Evolutionary conservation across 2,329 filamentous ascomycete species (phyloP).

Genomic region (Hypocrella siamensis): DNA sequence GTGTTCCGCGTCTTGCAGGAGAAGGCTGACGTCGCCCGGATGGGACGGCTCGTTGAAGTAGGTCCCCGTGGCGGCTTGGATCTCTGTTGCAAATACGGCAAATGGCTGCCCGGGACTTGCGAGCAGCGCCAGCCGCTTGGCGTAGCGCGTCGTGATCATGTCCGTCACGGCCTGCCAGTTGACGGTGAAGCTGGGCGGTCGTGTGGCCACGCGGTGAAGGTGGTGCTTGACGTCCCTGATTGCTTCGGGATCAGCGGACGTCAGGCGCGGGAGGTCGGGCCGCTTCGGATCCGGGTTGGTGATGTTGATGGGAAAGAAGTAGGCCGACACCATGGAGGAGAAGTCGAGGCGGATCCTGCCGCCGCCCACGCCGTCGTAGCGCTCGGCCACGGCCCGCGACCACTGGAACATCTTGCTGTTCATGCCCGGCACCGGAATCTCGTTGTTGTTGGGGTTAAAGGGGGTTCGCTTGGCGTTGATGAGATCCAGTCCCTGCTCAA

Average conservation of each 20-base stretch:
- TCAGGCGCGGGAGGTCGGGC: constrained; percentile 17
- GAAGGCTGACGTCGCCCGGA: constrained; percentile 9
- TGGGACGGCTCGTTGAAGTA: constrained; percentile 20
- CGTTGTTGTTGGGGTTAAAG: neutral
- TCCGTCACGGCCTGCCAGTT: constrained; percentile 56
- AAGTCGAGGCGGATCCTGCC: constrained; percentile 28
- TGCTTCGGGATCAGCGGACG: constrained; percentile 12
- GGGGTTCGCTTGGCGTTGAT: constrained; percentile 9
- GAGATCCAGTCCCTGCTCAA: constrained; percentile 26
- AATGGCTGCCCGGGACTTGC: constrained; percentile 11
- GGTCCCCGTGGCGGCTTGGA: constrained; percentile 8
- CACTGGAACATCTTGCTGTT: constrained; percentile 21
- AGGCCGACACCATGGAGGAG: constrained; percentile 33
- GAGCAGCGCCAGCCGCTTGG: constrained; percentile 32
- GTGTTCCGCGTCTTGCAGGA: neutral
- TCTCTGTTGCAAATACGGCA: constrained; percentile 11
- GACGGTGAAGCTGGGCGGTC: constrained; percentile 15
- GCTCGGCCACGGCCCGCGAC: constrained; percentile 22
- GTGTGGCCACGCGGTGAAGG: constrained; percentile 24
- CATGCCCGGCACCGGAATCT: neutral
- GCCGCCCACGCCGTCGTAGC: constrained; percentile 29
- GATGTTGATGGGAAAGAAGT: constrained; percentile 34
- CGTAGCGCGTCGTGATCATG: constrained; percentile 47
- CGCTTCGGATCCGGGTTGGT: constrained; percentile 21
- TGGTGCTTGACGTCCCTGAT: constrained; percentile 23